phyloP scores from a whole-genome alignment of 306 rosid species.

The Trifolium repens region DNA sequence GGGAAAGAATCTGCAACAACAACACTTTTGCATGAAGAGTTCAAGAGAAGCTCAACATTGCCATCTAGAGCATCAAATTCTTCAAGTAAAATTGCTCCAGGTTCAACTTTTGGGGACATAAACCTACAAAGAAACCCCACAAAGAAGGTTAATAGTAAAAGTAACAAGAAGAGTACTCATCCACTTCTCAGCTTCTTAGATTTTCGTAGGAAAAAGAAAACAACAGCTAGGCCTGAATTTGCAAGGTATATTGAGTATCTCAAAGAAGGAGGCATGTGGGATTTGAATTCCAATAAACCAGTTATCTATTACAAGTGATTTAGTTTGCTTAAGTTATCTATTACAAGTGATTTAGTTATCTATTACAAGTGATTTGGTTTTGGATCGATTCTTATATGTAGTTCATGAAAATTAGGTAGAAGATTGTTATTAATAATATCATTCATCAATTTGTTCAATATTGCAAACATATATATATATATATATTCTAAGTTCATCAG shows the following conservation, averaged over 20 bases:
- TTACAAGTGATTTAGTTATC: too few species aligned
- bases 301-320: constrained; percentile 61
- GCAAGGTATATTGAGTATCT: constrained; percentile 66
- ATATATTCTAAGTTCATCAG: too few species aligned
- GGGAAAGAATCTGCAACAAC: constrained; percentile 49
- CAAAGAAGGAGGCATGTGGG: constrained; percentile 78
- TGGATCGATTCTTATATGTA: too few species aligned
- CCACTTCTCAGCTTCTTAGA: constrained; percentile 58
- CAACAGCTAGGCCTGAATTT: constrained; percentile 71
- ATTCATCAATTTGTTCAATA: too few species aligned
- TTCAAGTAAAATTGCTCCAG: constrained; percentile 31
- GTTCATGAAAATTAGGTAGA: too few species aligned
- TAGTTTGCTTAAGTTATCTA: not conserved
- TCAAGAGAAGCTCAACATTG: constrained; percentile 57
- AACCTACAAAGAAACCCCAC: constrained; percentile 53
- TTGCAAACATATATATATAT: too few species aligned
- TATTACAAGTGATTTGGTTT: too few species aligned
- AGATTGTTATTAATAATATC: too few species aligned
- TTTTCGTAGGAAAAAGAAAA: constrained; percentile 56
- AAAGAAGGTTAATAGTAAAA: constrained; percentile 41
- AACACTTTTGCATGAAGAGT: constrained; percentile 40
- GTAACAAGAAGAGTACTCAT: constrained; percentile 47
- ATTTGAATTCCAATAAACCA: constrained; percentile 59
- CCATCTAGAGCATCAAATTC: constrained; percentile 43
- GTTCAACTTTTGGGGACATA: constrained; percentile 35